These are phyloP conservation scores for Chloromonas sp. DNA, from an alignment of 163 green algal genomes.

Conservation along the genomic window DNA sequence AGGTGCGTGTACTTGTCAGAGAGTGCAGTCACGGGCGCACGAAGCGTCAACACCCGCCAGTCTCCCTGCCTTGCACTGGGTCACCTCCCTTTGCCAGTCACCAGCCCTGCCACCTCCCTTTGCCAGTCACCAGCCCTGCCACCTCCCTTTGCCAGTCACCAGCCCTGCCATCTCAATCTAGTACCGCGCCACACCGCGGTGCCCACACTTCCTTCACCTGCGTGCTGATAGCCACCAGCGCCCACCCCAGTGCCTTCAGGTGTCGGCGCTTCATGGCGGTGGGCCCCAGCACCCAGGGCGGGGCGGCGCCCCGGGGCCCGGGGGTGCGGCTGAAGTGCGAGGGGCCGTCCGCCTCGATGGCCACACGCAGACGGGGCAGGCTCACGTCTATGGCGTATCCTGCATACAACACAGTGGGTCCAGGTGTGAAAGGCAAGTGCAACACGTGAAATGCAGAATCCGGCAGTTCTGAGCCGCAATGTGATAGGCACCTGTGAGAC, in stretches of 20 bases:
- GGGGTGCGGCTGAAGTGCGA: constrained; percentile 40
- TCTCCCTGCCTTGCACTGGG: too few relatives aligned
- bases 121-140: too few relatives aligned
- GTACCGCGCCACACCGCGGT: neutral
- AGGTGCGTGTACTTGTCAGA: too few relatives aligned
- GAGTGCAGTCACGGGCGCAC: too few relatives aligned
- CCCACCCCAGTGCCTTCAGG: constrained; percentile 40
- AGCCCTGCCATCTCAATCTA: too few relatives aligned
- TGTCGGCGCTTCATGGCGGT: constrained; percentile 51
- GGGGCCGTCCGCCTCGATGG: constrained; percentile 52
- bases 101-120: too few relatives aligned
- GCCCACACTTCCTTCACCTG: neutral
- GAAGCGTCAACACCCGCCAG: too few relatives aligned
- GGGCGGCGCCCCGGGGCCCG: neutral
- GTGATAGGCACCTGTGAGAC: too few relatives aligned
- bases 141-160: too few relatives aligned
- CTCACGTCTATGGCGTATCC: constrained; percentile 49
- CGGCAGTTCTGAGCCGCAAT: too few relatives aligned
- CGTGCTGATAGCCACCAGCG: constrained; percentile 31
- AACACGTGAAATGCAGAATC: neutral
- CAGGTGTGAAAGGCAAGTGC: neutral
- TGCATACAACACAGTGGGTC: neutral
- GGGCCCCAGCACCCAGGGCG: constrained; percentile 19
- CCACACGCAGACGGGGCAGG: constrained; percentile 34
- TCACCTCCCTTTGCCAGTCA: too few relatives aligned